These are phyloP conservation scores for Fusarium foetens DNA, from an alignment of 2,329 filamentous ascomycete species.

Conservation along the genomic window DNA sequence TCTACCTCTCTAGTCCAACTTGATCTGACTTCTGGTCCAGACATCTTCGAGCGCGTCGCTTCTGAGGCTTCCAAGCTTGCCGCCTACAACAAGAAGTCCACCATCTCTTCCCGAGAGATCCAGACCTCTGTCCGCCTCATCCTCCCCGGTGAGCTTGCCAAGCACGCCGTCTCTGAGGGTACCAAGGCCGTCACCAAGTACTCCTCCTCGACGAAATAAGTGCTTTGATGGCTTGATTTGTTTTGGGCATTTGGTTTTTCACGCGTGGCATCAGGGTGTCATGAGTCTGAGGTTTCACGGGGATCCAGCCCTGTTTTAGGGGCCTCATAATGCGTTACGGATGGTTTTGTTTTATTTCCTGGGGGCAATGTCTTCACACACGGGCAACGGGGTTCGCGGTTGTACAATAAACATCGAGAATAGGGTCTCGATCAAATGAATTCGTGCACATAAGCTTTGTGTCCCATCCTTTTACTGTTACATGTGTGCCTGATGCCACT, in stretches of 20 bases:
- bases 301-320: conserved; percentile 50
- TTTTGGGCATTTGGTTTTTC: conserved; percentile 64
- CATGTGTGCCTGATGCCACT: neutral
- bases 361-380: conserved; percentile 75
- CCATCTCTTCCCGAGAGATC: conserved; percentile 98
- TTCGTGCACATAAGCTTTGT: conserved; percentile 65
- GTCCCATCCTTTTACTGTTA: conserved; percentile 22
- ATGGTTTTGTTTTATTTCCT: conserved; percentile 72
- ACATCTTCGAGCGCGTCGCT: conserved; percentile 99
- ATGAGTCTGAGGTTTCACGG: conserved; percentile 63
- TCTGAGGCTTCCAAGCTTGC: conserved; percentile 99
- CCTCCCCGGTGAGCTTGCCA: conserved; percentile 97
- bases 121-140: conserved; percentile 99
- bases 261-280: conserved; percentile 68
- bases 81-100: conserved; percentile 99
- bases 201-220: conserved; percentile 99
- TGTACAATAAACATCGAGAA: conserved; percentile 77
- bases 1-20: neutral
- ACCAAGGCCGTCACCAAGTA: conserved; percentile 99
- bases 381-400: conserved; percentile 76
- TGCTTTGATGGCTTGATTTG: conserved; percentile 66
- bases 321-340: conserved; percentile 79
- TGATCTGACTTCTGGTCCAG: conserved; percentile 55
- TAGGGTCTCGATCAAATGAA: conserved; percentile 70
- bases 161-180: conserved; percentile 99